Conservation (phyloP, 306 rosid genomes). For the Gastrolobium bilobum region DNA sequence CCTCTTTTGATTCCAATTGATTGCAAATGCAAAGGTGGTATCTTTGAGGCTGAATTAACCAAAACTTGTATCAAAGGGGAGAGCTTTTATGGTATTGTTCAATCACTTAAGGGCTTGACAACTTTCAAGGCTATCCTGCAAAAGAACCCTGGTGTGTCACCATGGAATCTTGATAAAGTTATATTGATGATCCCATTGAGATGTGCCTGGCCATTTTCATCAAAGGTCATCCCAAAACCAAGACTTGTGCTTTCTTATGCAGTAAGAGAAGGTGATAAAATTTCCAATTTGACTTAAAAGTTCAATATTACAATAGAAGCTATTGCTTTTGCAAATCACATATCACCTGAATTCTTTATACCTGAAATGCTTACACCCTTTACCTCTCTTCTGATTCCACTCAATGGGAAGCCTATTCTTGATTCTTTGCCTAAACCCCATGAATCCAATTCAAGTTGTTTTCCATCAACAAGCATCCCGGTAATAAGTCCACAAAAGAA, state of each 20-base stretch:
- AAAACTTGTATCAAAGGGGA: constrained; percentile 71
- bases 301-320: constrained; percentile 71
- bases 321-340: constrained; percentile 64
- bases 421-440: constrained; percentile 61
- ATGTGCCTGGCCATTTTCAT: constrained; percentile 80
- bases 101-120: constrained; percentile 82
- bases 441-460: constrained; percentile 54
- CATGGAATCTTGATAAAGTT: constrained; percentile 58
- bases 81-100: constrained; percentile 71
- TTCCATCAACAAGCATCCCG: constrained; percentile 56
- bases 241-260: constrained; percentile 78
- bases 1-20: constrained; percentile 81
- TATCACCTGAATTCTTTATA: constrained; percentile 52
- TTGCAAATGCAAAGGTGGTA: constrained; percentile 69
- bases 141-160: constrained; percentile 68
- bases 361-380: constrained; percentile 60
- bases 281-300: constrained; percentile 71
- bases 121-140: constrained; percentile 72
- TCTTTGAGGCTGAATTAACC: constrained; percentile 63
- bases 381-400: constrained; percentile 76
- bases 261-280: constrained; percentile 66
- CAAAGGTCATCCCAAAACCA: constrained; percentile 51
- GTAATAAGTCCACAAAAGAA: constrained; percentile 58
- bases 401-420: constrained; percentile 57
- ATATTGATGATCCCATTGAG: constrained; percentile 71